phyloP scores from a whole-genome alignment of 768 basidiomycete species.

The Megacollybia marginata region DNA sequence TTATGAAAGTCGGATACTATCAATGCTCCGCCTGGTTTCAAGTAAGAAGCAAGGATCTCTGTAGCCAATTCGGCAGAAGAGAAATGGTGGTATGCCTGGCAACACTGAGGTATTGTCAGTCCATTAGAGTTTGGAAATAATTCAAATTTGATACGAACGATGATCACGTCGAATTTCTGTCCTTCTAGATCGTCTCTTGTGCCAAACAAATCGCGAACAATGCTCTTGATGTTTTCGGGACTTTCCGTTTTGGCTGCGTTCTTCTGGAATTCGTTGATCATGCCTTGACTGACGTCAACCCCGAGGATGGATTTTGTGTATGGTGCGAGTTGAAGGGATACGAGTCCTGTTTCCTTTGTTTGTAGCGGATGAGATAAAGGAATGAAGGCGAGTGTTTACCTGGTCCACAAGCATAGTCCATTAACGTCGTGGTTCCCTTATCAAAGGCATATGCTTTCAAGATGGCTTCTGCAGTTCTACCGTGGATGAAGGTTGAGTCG shows the following conservation, averaged over 20 bases:
- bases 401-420: slow-evolving; percentile 16
- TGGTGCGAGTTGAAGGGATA: slow-evolving; percentile 3
- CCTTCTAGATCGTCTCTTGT: not conserved
- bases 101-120: slow-evolving; percentile 40
- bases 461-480: slow-evolving; percentile 11
- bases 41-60: slow-evolving; percentile 33
- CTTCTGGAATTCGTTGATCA: slow-evolving; percentile 6
- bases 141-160: slow-evolving; percentile 1
- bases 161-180: slow-evolving; percentile 7
- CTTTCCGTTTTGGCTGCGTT: not conserved
- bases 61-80: slow-evolving; percentile 40
- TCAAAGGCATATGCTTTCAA: slow-evolving; percentile 12
- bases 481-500: not conserved
- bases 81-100: slow-evolving; percentile 59
- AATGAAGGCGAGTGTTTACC: slow-evolving; percentile 3
- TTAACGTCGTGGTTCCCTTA: slow-evolving; percentile 7
- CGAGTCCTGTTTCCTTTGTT: slow-evolving; percentile 1
- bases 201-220: not conserved
- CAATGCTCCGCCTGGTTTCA: slow-evolving; percentile 51
- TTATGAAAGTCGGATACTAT: slow-evolving; percentile 43
- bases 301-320: slow-evolving; percentile 6
- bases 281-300: slow-evolving; percentile 7
- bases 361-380: not conserved
- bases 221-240: slow-evolving; percentile 1
- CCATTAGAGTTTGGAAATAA: no score